A percentile compares a stretch with the other conserved stretches of the same genome.
Conservation (phyloP, 805 yeast genomes). For the Debaryomyces maramus region DNA sequence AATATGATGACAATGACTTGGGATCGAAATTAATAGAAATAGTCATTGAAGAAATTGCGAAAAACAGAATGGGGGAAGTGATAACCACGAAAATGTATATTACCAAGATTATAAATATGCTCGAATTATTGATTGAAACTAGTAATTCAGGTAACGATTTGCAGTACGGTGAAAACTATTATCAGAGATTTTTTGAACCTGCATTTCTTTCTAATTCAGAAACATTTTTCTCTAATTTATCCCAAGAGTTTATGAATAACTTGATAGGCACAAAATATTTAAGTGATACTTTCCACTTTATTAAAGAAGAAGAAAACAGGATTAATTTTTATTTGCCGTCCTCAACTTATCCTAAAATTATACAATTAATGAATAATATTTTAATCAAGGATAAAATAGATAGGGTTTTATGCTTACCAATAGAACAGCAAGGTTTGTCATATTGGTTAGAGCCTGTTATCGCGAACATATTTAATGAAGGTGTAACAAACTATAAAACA, state of each 20-base stretch:
- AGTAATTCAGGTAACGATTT: constrained; percentile 19
- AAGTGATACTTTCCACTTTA: constrained; percentile 48
- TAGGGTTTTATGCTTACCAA: constrained; percentile 46
- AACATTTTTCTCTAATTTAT: constrained; percentile 50
- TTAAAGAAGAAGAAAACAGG: constrained; percentile 63
- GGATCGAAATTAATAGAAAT: constrained; percentile 51
- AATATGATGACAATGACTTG: constrained; percentile 47
- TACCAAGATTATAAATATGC: constrained; percentile 64
- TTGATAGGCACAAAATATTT: constrained; percentile 58
- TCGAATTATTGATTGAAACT: constrained; percentile 59
- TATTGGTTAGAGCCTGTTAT: constrained; percentile 54
- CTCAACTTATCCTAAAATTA: constrained; percentile 52
- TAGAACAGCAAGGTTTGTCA: constrained; percentile 56
- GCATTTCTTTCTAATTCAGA: constrained; percentile 54
- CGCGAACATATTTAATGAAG: constrained; percentile 11
- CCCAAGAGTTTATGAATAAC: constrained; percentile 43
- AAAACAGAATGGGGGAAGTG: constrained; percentile 53
- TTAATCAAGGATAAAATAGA: constrained; percentile 59
- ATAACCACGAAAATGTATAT: constrained; percentile 59
- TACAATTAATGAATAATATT: constrained; percentile 56
- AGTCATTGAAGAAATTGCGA: constrained; percentile 55
- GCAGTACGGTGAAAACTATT: constrained; percentile 57
- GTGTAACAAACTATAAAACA: constrained; percentile 3
- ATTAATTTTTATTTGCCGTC: constrained; percentile 54
- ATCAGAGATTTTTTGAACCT: constrained; percentile 66